Evolutionary conservation across 2,329 filamentous ascomycete species (phyloP).

Genomic region (Gaeumannomyces sp.): DNA sequence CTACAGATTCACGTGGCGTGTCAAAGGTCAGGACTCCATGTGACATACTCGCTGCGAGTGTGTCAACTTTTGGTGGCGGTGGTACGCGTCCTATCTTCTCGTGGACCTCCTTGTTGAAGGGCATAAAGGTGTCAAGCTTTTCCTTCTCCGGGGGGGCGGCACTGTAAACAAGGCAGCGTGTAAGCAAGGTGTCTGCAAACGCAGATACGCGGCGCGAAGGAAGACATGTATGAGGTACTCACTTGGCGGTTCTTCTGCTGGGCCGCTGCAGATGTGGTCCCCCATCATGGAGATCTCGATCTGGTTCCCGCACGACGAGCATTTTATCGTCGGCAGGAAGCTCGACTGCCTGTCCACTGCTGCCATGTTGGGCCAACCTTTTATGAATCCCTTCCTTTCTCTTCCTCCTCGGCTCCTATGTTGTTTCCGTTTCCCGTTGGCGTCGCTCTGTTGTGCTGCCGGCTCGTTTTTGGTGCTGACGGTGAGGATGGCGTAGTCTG

Average conservation of each 20-base stretch:
- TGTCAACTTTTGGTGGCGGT: constrained; percentile 49
- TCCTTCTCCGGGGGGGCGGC: constrained; percentile 10
- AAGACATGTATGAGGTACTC: neutral
- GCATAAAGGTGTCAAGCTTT: constrained; percentile 29
- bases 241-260: constrained; percentile 20
- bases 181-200: neutral
- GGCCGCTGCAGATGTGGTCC: constrained; percentile 65
- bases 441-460: neutral
- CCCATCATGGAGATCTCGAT: constrained; percentile 84
- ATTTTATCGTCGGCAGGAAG: constrained; percentile 80
- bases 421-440: neutral
- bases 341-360: constrained; percentile 50
- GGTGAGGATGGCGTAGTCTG: neutral
- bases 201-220: neutral
- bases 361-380: constrained; percentile 1
- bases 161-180: neutral
- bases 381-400: neutral
- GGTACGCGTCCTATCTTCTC: constrained; percentile 38
- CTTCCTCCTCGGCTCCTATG: neutral
- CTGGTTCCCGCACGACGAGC: constrained; percentile 69
- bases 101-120: constrained; percentile 29
- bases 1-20: neutral
- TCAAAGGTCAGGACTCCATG: neutral
- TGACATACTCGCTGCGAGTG: constrained; percentile 49
- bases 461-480: neutral